Conservation (phyloP, 192 early-diverging fungal species). For the Coemansia sp. region DNA sequence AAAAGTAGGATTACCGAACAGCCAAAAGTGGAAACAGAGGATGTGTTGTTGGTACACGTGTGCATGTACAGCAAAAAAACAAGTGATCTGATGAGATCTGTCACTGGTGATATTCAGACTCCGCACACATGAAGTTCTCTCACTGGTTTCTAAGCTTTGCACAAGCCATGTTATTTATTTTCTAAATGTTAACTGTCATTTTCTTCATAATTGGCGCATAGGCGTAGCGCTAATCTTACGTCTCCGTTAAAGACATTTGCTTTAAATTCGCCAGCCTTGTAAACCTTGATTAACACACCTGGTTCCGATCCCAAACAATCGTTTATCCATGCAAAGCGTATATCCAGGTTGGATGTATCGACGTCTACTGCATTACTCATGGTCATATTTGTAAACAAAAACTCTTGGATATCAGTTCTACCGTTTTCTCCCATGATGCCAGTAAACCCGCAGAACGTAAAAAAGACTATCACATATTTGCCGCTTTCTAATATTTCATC, state of each 20-base stretch:
- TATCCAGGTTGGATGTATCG: too few relatives aligned
- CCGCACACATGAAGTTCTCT: too few relatives aligned
- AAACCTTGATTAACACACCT: not conserved
- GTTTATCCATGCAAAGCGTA: not conserved
- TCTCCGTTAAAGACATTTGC: not conserved
- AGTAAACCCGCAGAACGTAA: not conserved
- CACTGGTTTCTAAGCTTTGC: not conserved
- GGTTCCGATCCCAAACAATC: not conserved
- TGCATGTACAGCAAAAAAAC: not conserved
- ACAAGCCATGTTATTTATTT: not conserved
- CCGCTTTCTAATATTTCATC: too few relatives aligned
- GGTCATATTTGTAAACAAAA: not conserved
- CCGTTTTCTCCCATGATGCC: not conserved
- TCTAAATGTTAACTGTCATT: too few relatives aligned
- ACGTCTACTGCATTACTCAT: too few relatives aligned
- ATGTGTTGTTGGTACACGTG: too few relatives aligned
- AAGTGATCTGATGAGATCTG: not conserved
- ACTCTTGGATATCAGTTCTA: not conserved
- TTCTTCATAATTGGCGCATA: not conserved
- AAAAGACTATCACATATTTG: too few relatives aligned
- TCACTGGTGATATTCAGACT: not conserved
- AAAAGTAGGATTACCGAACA: not conserved
- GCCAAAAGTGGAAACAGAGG: not conserved
- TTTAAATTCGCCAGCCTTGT: not conserved
- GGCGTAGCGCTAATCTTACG: not conserved